Conservation (phyloP, 2,329 filamentous ascomycete genomes). For the Colletotrichum caudatum region DNA sequence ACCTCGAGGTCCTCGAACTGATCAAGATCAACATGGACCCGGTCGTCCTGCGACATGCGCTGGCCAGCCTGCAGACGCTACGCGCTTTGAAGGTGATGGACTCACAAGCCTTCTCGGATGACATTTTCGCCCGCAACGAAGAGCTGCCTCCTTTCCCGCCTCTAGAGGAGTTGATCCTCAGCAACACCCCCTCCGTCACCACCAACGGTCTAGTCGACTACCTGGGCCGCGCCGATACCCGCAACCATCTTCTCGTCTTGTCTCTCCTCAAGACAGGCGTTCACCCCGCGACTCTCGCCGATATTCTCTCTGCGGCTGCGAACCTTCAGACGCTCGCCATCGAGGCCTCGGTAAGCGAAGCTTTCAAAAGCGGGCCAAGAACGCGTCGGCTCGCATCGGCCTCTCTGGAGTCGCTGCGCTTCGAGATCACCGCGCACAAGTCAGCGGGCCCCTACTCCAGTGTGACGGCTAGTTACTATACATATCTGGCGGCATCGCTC, state of each 20-base stretch:
- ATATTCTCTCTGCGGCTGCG: conserved; percentile 69
- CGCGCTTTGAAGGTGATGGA: conserved; percentile 81
- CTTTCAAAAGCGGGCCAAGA: conserved; percentile 61
- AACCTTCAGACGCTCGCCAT: conserved; percentile 69
- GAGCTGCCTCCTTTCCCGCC: conserved; percentile 79
- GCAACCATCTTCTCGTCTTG: conserved; percentile 73
- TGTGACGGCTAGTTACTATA: conserved; percentile 77
- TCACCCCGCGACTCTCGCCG: conserved; percentile 69
- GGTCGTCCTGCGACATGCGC: conserved; percentile 75
- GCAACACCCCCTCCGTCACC: conserved; percentile 78
- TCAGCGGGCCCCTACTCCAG: conserved; percentile 68
- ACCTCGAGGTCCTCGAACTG: conserved; percentile 80
- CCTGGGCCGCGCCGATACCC: conserved; percentile 71
- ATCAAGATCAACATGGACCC: conserved; percentile 77
- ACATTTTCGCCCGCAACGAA: conserved; percentile 76
- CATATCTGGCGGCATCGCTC: conserved; percentile 86
- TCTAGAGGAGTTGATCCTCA: conserved; percentile 78
- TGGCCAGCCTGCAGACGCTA: conserved; percentile 75
- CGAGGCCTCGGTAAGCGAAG: conserved; percentile 61
- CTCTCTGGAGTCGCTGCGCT: conserved; percentile 80
- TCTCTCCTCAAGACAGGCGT: conserved; percentile 80
- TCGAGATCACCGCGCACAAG: conserved; percentile 78
- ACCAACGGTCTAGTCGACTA: conserved; percentile 77
- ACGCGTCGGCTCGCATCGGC: conserved; percentile 74
- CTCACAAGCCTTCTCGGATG: conserved; percentile 78